Evolutionary conservation across 2,329 filamentous ascomycete species (phyloP).

Genomic region (Trichoderma simmonsii): DNA sequence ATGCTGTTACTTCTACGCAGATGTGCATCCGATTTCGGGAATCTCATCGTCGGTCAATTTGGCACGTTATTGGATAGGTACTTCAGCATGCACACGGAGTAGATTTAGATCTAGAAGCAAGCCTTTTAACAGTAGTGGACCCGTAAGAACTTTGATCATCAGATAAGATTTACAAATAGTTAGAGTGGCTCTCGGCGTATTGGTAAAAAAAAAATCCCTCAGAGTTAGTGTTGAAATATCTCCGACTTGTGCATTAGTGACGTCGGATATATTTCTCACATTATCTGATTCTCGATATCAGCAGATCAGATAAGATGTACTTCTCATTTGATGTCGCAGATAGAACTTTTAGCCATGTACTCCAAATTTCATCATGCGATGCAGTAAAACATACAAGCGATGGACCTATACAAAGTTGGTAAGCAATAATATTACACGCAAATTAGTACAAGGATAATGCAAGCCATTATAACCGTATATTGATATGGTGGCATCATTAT

Average conservation of each 20-base stretch:
- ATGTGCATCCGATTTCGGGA: neutral
- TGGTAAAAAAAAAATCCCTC: neutral
- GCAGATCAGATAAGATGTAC: neutral
- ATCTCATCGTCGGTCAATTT: neutral
- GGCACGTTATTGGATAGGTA: neutral
- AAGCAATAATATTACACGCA: too few relatives aligned
- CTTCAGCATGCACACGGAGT: neutral
- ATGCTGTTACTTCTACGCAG: too few relatives aligned
- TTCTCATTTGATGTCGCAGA: neutral
- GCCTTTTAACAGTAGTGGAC: neutral
- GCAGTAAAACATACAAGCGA: neutral
- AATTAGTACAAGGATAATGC: too few relatives aligned
- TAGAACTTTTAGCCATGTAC: neutral
- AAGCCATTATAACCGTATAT: too few relatives aligned
- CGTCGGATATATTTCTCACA: neutral
- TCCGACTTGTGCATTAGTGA: neutral
- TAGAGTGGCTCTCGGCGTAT: neutral
- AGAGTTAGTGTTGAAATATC: neutral
- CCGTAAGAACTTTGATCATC: neutral
- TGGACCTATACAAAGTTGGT: too few relatives aligned
- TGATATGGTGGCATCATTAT: neutral
- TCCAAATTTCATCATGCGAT: neutral
- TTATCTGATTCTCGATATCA: neutral
- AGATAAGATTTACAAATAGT: neutral
- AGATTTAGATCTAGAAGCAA: neutral